Base-by-base conservation (phyloP, 345 rosid genomes). In the Carallia pectinifolia region DNA sequence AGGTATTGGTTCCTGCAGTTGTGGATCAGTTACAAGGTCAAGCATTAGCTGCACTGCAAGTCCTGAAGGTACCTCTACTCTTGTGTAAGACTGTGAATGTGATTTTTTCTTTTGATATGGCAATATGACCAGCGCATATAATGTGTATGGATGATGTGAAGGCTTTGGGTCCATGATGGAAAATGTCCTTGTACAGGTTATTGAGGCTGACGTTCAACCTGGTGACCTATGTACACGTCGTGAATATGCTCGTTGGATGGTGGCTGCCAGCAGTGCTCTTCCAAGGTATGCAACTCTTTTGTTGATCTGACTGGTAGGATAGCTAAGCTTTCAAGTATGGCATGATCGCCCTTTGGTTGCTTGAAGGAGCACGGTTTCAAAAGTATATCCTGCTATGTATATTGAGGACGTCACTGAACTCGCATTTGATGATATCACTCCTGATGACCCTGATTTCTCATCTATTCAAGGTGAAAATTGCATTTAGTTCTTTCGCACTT, bases 361-460 rank as follows among this genome's bases (percentile, higher is more conserved):
- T 80, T 82, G 81, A 72, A 91, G 97, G 87, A 90, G 76, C 68
- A 71, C 92, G 4, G 66, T 76, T 67, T 91, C 99, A 31, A 94
- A 94, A 78, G 90, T 94, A 47, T 91, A 90, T 85, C 97, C 96
- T 56, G 99, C 97, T 19, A 95, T 90, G 98, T 92, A 87, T 74
- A 86, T 95, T 59, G 97, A 91, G 81, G 84, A 91, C 73, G 88
- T 89, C 61, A 89, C 96, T 52, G 91, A 95, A 78, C 93, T 90
- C 79, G 97, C 97, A 48, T 95, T 88, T 82, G 96, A 95, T 65
- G 99, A 95, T 70, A 79, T 91, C 72, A 82, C 83, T 15, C 89
- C 93, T 33, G 85, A 90, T 60, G 97, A 95, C 75, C 93, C 97
- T 72, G 99, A 92, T 80, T 95, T 95, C 76, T 73, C 92, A 64